Conservation (phyloP, 768 basidiomycete genomes). For the Leucocoprinus leucothites region DNA sequence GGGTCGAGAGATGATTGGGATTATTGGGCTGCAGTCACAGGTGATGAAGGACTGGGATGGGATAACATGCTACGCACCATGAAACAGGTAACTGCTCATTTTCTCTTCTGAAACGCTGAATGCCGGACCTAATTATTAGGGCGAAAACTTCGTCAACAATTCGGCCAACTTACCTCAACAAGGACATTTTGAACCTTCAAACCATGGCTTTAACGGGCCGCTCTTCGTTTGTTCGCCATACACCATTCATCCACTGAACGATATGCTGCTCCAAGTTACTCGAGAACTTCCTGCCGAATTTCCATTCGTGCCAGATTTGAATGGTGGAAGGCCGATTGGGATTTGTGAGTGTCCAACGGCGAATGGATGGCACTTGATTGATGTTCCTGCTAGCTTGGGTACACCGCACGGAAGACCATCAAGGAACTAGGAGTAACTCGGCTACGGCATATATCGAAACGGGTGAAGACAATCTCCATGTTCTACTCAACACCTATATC, state of each 20-base stretch:
- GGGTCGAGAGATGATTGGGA: conserved; percentile 17
- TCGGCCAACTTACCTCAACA: conserved; percentile 2
- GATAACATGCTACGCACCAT: conserved; percentile 19
- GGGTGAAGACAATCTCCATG: conserved; percentile 6
- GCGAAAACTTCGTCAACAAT: conserved; percentile 1
- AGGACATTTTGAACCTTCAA: conserved; percentile 12
- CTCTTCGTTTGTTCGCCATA: background rate
- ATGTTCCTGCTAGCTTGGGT: conserved; percentile 8
- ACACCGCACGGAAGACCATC: background rate
- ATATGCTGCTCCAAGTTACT: conserved; percentile 18
- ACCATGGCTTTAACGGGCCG: conserved; percentile 10
- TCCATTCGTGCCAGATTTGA: conserved; percentile 7
- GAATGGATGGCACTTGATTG: too few relatives aligned
- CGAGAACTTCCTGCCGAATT: conserved; percentile 9
- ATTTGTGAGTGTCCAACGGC: background rate
- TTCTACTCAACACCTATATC: conserved; percentile 14
- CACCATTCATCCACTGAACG: conserved; percentile 17
- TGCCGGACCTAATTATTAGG: background rate
- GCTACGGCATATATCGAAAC: conserved; percentile 23
- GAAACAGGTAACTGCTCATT: conserved; percentile 10
- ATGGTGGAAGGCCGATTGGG: conserved; percentile 5
- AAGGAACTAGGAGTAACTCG: conserved; percentile 19
- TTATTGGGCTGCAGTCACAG: conserved; percentile 22
- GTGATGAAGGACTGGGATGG: conserved; percentile 31
- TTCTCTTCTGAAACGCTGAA: background rate